Conservation (phyloP, 306 rosid genomes). For the Medicago truncatula region DNA sequence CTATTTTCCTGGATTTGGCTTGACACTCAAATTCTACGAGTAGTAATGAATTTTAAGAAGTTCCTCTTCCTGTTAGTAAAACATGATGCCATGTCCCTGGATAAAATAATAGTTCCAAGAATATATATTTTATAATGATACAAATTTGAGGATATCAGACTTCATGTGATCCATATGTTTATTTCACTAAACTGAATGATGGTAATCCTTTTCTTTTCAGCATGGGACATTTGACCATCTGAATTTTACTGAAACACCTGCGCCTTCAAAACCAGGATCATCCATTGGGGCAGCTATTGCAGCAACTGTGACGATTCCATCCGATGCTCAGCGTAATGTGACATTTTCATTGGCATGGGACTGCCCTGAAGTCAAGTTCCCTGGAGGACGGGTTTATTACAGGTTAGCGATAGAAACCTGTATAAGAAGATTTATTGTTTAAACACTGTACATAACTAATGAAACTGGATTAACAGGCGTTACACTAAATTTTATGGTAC, state of each 20-base stretch:
- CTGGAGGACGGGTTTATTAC: conserved; percentile 66
- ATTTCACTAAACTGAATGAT: conserved; percentile 41
- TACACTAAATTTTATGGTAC: conserved; percentile 88
- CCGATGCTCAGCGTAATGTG: conserved; percentile 64
- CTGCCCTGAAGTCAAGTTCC: conserved; percentile 84
- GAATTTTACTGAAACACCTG: conserved; percentile 49
- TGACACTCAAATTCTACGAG: neutral
- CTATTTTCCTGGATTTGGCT: neutral
- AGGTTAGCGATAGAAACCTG: conserved; percentile 61
- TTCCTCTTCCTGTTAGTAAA: neutral
- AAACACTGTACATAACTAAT: conserved; percentile 39
- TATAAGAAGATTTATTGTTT: conserved; percentile 30
- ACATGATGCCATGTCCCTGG: neutral
- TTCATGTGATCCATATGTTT: conserved; percentile 21
- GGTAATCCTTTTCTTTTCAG: conserved; percentile 52
- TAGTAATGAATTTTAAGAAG: conserved; percentile 22
- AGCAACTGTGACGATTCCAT: conserved; percentile 78
- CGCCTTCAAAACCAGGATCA: conserved; percentile 81
- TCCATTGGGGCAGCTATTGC: conserved; percentile 97
- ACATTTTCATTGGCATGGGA: conserved; percentile 97
- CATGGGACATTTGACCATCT: conserved; percentile 84
- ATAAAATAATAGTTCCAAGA: conserved; percentile 4
- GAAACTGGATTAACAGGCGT: conserved; percentile 67
- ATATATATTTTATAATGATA: conserved; percentile 11
- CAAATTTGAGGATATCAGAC: conserved; percentile 15